phyloP scores from a whole-genome alignment of 2,329 filamentous ascomycete genomes.

The Fusarium metavorans region DNA sequence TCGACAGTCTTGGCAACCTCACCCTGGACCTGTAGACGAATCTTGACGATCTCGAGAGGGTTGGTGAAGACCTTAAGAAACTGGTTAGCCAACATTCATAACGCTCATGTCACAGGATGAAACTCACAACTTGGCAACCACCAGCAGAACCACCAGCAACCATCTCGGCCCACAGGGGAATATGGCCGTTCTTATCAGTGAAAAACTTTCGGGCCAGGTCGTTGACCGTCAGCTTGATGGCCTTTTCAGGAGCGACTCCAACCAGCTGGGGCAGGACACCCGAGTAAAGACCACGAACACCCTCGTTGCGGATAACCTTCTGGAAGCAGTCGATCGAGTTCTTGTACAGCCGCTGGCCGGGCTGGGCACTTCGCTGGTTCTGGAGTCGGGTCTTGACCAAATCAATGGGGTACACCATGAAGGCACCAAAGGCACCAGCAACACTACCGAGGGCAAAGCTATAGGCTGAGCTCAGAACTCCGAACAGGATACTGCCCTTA shows the following conservation, averaged over 20 bases:
- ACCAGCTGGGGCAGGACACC: slow-evolving; percentile 95
- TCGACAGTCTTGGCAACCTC: slow-evolving; percentile 91
- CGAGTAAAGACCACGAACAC: slow-evolving; percentile 89
- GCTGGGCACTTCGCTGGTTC: slow-evolving; percentile 87
- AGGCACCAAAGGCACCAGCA: slow-evolving; percentile 96
- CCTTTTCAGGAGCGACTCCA: slow-evolving; percentile 98
- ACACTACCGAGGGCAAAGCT: slow-evolving; percentile 91
- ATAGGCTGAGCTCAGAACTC: slow-evolving; percentile 77
- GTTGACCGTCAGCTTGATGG: slow-evolving; percentile 99
- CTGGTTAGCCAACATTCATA: slow-evolving; percentile 9
- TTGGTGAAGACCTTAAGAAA: slow-evolving; percentile 86
- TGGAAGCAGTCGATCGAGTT: slow-evolving; percentile 96
- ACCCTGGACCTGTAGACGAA: slow-evolving; percentile 95
- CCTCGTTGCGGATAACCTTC: slow-evolving; percentile 95
- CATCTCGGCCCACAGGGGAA: slow-evolving; percentile 79
- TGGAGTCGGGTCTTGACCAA: slow-evolving; percentile 98
- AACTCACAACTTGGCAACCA: slow-evolving; percentile 92
- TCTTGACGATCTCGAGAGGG: slow-evolving; percentile 99
- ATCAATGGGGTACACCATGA: slow-evolving; percentile 99
- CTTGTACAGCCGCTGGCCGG: slow-evolving; percentile 92
- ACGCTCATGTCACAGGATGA: neutral
- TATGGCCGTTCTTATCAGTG: slow-evolving; percentile 80
- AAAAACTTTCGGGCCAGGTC: slow-evolving; percentile 86
- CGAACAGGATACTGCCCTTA: slow-evolving; percentile 63
- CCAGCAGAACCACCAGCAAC: slow-evolving; percentile 90